Base-by-base conservation (phyloP, 768 basidiomycete genomes). In the Xanthoconium stramineum region DNA sequence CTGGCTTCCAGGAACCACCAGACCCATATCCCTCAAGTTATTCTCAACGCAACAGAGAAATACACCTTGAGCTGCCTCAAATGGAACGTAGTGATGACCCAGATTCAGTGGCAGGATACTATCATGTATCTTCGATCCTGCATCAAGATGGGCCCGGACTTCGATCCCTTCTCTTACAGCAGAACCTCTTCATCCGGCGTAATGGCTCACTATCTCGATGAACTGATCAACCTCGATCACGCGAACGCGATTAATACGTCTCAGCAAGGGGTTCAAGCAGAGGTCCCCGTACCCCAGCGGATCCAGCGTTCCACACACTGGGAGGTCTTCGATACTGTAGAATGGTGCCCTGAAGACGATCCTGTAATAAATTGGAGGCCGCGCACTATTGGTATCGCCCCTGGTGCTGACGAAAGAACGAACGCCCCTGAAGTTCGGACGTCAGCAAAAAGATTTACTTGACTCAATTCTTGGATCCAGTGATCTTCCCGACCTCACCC, bases 271-370 rank as follows among this genome's bases (percentile, higher is more conserved):
- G 14, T 4, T 13, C 19, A 50, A 28, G 17, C 50, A 29, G 57
- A 59, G 42, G 55, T 61, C 30, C 28, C 61, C 15, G 56, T 58
- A 30, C 61, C 66, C 7, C 62, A 58, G 17, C 58, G 61, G 14
- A 29, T 60, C n/a, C 57, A 47, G 28, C 47, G 48, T 44, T 52
- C 39, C 19, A 37, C 56, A 30, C 45, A 49, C 32, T 47, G 55
- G 54, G 51, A 54, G 28, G 36, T 66, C 11, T 56, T 65, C 32
- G 52, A 56, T 19, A 28, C 57, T 9, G 36, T 38, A 20, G 65
- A 65, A 53, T 71, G 70, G 72, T 70, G 65, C 43, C 72, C 72
- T 2, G 47, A 64, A 43, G 63, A 61, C 43, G 72, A 71, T 42
- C 72, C 72, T 15, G 57, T 71, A 17, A 44, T 71, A 42, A 70